phyloP scores from a whole-genome alignment of 2,329 filamentous ascomycete species.

The Karstenula rhodostoma region DNA sequence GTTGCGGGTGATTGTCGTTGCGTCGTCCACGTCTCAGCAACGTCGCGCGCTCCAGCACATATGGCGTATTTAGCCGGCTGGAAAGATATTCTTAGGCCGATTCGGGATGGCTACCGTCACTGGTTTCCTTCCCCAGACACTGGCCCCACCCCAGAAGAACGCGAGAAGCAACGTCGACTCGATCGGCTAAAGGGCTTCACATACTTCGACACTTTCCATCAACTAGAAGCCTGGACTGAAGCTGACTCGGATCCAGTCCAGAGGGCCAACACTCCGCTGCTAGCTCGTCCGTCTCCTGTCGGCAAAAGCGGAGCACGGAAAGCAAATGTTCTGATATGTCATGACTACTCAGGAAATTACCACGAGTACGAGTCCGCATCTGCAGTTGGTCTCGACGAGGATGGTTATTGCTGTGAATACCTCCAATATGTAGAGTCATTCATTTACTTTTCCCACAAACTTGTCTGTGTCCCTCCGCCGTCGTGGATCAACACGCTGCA shows the following conservation, averaged over 20 bases:
- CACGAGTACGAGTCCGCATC: constrained; percentile 53
- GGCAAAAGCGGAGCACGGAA: constrained; percentile 16
- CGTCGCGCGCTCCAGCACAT: not conserved
- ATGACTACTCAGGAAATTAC: constrained; percentile 55
- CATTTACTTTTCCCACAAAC: constrained; percentile 59
- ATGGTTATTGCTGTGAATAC: constrained; percentile 54
- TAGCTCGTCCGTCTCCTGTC: constrained; percentile 27
- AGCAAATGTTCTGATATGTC: constrained; percentile 46
- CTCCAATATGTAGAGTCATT: constrained; percentile 55
- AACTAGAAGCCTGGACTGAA: constrained; percentile 46
- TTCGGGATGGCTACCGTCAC: constrained; percentile 50
- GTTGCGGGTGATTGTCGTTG: not conserved
- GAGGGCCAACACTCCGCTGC: constrained; percentile 49
- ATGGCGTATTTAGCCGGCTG: constrained; percentile 42
- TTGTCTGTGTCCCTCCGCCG: constrained; percentile 55
- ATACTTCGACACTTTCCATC: constrained; percentile 53
- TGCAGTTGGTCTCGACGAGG: constrained; percentile 34
- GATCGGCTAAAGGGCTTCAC: constrained; percentile 50
- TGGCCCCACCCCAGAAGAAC: constrained; percentile 45
- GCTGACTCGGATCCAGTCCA: constrained; percentile 45
- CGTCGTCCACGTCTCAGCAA: not conserved
- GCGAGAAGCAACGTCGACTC: constrained; percentile 35
- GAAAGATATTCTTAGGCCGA: constrained; percentile 51
- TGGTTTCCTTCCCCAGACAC: constrained; percentile 45
- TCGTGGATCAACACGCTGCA: constrained; percentile 58